Percentiles rank a stretch among this genome's conserved stretches.
These are phyloP conservation scores for Saccharomycopsis fibuligera DNA, from an alignment of 805 yeast species.

Conservation along the genomic window DNA sequence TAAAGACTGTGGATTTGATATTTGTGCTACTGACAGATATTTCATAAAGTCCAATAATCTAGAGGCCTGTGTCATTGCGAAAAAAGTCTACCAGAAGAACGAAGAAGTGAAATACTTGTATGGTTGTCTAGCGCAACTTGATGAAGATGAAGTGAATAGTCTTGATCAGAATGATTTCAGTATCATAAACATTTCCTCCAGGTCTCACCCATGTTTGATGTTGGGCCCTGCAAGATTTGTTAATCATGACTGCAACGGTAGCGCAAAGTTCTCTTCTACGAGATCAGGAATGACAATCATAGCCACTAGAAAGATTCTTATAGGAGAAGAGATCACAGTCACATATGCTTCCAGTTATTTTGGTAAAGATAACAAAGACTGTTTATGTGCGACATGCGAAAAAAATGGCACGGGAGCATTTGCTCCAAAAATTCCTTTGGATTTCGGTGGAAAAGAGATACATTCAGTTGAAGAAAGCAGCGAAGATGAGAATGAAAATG, in stretches of 20 bases:
- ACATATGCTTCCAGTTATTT: slow-evolving; percentile 37
- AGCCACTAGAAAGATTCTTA: slow-evolving; percentile 30
- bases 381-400: slow-evolving; percentile 41
- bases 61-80: slow-evolving; percentile 36
- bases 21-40: slow-evolving; percentile 39
- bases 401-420: slow-evolving; percentile 27
- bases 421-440: neutral
- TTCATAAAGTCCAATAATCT: slow-evolving; percentile 17
- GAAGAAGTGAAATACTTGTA: slow-evolving; percentile 31
- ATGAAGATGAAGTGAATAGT: slow-evolving; percentile 30
- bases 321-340: slow-evolving; percentile 45
- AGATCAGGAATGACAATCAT: slow-evolving; percentile 29
- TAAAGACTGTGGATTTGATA: slow-evolving; percentile 35
- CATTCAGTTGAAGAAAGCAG: neutral
- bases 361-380: slow-evolving; percentile 36
- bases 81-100: slow-evolving; percentile 26
- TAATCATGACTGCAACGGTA: slow-evolving; percentile 43
- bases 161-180: slow-evolving; percentile 37
- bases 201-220: slow-evolving; percentile 34
- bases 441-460: neutral
- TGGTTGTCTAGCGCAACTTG: slow-evolving; percentile 34
- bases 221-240: slow-evolving; percentile 44
- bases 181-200: slow-evolving; percentile 33
- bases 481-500: neutral
- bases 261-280: slow-evolving; percentile 31